Evolutionary conservation across 1,284 basidiomycete species (phyloP), one percentile per base, ranked within the genome.

Genomic region (Cystobasidium sp.): DNA sequence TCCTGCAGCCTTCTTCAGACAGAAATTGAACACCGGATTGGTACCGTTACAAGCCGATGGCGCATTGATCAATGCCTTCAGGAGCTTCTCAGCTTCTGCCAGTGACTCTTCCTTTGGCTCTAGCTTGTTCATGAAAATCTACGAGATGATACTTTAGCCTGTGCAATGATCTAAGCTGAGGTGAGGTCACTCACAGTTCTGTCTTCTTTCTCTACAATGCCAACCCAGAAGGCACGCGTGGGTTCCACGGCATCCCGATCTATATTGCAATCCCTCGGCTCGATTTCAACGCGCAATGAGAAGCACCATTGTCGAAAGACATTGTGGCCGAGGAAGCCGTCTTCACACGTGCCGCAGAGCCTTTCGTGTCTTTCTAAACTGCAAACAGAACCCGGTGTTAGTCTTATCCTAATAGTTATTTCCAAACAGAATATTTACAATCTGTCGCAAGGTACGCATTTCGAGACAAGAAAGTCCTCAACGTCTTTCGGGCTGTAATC

Each of bases 1-100:
- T 37, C 53, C 62, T 6, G 24, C 41, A 4, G 22, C 24, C 20
- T 53, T 56, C 39, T 61, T 63, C 16, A 65, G 39, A 44, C 70
- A 73, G 41, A 73, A 73, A 41, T 73, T 63, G 44, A 73, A 73
- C 1, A 73, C 51, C 14, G 70, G 70, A 49, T 66, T 66, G 10
- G 62, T 73, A 22, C 49, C 18, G 43, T 65, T 66, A 3, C 43
- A 51, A 16, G 10, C 47, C 12, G 62, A 65, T 20, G 70, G 70
- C 10, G 46, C 31, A 31, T 66, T 16, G 3, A 65, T 24, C 14
- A 73, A 10, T 44, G 39, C 43, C 18, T n/a, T 22, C 12, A 73
- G 49, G 14, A 73, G 49, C 9, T 31, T 8, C 14, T 41, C 18
- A 47, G 63, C 70, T 22, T 65, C 62, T 6, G 22, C 46, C 10